Evolutionary conservation across 2,329 filamentous ascomycete species (phyloP).

Genomic region (Pseudogymnoascus sp.): DNA sequence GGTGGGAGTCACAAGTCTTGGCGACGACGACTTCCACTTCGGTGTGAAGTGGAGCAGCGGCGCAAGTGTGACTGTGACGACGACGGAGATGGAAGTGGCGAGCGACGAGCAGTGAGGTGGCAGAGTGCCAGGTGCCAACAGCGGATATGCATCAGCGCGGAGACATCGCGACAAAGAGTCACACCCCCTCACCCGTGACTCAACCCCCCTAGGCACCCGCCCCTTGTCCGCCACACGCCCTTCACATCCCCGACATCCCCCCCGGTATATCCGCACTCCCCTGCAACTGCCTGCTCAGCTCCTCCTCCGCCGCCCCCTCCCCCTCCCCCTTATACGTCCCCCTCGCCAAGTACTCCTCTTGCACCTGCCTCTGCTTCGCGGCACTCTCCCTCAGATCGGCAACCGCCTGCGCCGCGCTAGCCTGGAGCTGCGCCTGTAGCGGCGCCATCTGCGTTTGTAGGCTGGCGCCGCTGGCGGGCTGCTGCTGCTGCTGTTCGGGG

Average conservation of each 20-base stretch:
- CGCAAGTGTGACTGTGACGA: not conserved
- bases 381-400: slow-evolving; percentile 18
- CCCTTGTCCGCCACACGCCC: not conserved
- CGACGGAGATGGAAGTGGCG: not conserved
- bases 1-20: not conserved
- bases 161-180: not conserved
- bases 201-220: not conserved
- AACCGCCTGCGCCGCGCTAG: slow-evolving; percentile 30
- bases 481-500: not conserved
- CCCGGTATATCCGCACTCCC: not conserved
- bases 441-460: slow-evolving; percentile 22
- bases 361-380: not conserved
- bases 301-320: slow-evolving; percentile 36
- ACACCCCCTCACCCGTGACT: not conserved
- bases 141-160: not conserved
- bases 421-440: slow-evolving; percentile 30
- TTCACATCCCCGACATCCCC: not conserved
- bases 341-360: not conserved
- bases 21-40: not conserved
- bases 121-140: not conserved
- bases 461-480: no score
- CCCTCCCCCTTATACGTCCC: slow-evolving; percentile 24
- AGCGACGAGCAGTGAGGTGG: not conserved
- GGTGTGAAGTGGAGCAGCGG: no score
- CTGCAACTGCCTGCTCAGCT: slow-evolving; percentile 47